Conservation (phyloP, 1,284 basidiomycete species). For the Exobasidium rhododendri region DNA sequence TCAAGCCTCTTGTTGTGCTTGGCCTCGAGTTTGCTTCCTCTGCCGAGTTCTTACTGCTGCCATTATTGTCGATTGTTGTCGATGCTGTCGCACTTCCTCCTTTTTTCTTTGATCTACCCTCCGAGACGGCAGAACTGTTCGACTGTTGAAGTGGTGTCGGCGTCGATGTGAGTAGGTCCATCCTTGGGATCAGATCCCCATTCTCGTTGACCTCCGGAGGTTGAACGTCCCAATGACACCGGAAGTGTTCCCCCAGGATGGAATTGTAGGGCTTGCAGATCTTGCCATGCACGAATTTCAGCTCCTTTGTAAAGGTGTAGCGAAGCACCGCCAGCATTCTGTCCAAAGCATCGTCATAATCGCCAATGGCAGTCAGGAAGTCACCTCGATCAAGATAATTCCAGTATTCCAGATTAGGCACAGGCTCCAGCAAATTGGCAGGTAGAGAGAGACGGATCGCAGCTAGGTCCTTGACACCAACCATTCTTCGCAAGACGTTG, state of each 20-base stretch:
- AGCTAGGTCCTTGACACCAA: slow-evolving; percentile 52
- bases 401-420: slow-evolving; percentile 54
- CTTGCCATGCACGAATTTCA: slow-evolving; percentile 89
- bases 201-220: slow-evolving; percentile 29
- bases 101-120: slow-evolving; percentile 18
- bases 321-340: slow-evolving; percentile 86
- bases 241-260: slow-evolving; percentile 49
- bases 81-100: not conserved
- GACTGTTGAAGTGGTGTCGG: slow-evolving; percentile 14
- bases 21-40: not conserved
- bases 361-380: slow-evolving; percentile 63
- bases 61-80: not conserved
- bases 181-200: slow-evolving; percentile 25
- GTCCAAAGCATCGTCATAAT: slow-evolving; percentile 82
- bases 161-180: slow-evolving; percentile 12
- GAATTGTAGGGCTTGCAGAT: slow-evolving; percentile 82
- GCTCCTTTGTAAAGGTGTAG: slow-evolving; percentile 84
- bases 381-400: slow-evolving; percentile 65
- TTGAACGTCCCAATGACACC: slow-evolving; percentile 50
- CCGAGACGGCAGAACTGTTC: not conserved
- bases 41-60: not conserved
- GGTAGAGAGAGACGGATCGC: slow-evolving; percentile 51
- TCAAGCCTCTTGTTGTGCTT: not conserved
- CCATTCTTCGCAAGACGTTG: slow-evolving; percentile 48
- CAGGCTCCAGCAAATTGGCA: slow-evolving; percentile 50